These are phyloP conservation scores for Eimeria maxima DNA, from an alignment of 169 alveolate genomes.

Conservation along the genomic window DNA sequence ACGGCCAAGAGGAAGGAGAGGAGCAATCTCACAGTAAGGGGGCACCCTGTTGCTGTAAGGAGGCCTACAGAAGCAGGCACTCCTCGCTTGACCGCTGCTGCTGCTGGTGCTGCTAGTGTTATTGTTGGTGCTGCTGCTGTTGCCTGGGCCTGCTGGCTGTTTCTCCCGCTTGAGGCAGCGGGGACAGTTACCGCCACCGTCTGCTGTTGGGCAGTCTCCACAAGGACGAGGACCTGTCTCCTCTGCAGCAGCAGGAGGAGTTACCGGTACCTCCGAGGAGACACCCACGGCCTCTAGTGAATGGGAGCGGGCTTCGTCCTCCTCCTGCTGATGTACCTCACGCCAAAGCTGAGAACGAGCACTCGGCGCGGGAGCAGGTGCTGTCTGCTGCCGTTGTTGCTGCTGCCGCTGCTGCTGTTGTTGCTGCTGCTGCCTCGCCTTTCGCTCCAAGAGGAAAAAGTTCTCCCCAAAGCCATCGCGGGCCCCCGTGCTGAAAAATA, in stretches of 20 bases:
- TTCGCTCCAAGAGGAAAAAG: slow-evolving; percentile 34
- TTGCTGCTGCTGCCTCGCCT: slow-evolving; percentile 66
- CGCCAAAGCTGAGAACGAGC: slow-evolving; percentile 49
- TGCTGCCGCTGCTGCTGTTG: slow-evolving; percentile 67
- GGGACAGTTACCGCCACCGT: not conserved
- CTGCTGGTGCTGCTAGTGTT: not conserved
- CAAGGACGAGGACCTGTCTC: not conserved
- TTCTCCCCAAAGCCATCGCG: slow-evolving; percentile 79
- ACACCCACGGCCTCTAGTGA: not conserved
- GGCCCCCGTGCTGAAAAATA: slow-evolving; percentile 81
- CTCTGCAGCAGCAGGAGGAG: slow-evolving; percentile 31
- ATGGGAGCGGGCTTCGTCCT: slow-evolving; percentile 34
- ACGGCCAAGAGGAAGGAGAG: slow-evolving; percentile 68
- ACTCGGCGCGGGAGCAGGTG: not conserved
- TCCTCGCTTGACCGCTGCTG: not conserved
- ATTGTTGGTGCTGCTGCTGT: slow-evolving; percentile 34
- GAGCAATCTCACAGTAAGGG: slow-evolving; percentile 83
- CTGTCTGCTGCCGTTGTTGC: slow-evolving; percentile 62
- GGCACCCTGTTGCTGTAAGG: slow-evolving; percentile 64
- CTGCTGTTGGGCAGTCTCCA: not conserved
- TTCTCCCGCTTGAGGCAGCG: slow-evolving; percentile 2
- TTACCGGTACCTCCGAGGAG: not conserved
- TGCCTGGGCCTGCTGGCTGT: not conserved
- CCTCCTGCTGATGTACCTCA: slow-evolving; percentile 49
- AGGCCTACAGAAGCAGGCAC: slow-evolving; percentile 25